Conservation (phyloP, 2,329 filamentous ascomycete genomes). For the Venturia carpophila region DNA sequence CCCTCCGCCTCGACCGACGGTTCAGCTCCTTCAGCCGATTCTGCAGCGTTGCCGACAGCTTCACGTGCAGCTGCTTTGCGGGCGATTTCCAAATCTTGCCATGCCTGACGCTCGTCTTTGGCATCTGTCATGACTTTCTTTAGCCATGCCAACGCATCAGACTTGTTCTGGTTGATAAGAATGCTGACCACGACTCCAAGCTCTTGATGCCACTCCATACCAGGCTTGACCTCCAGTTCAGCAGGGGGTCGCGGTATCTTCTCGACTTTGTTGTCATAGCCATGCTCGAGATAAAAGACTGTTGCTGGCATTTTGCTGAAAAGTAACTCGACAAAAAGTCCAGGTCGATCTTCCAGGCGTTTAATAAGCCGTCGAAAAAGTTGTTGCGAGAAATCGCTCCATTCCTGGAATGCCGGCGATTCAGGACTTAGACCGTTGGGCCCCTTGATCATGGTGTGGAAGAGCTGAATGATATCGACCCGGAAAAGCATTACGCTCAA, state of each 20-base stretch:
- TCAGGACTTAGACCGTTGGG: conserved; percentile 64
- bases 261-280: conserved; percentile 71
- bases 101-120: conserved; percentile 64
- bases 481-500: conserved; percentile 82
- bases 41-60: conserved; percentile 2
- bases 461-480: conserved; percentile 79
- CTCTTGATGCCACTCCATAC: conserved; percentile 56
- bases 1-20: conserved; percentile 8
- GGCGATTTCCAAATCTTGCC: conserved; percentile 64
- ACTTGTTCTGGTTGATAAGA: conserved; percentile 70
- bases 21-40: not conserved
- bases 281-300: conserved; percentile 81
- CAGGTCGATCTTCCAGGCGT: conserved; percentile 77
- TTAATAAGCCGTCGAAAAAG: conserved; percentile 73
- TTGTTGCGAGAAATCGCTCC: conserved; percentile 82
- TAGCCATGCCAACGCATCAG: conserved; percentile 72
- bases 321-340: conserved; percentile 81
- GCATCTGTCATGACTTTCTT: conserved; percentile 62
- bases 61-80: conserved; percentile 37
- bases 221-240: conserved; percentile 73
- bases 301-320: conserved; percentile 87
- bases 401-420: conserved; percentile 68
- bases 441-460: conserved; percentile 88
- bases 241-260: conserved; percentile 62
- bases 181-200: conserved; percentile 73